Percentiles rank a stretch among this genome's conserved stretches.
phyloP scores from a whole-genome alignment of 2,329 filamentous ascomycete species.

The Amauroascus verrucosus region DNA sequence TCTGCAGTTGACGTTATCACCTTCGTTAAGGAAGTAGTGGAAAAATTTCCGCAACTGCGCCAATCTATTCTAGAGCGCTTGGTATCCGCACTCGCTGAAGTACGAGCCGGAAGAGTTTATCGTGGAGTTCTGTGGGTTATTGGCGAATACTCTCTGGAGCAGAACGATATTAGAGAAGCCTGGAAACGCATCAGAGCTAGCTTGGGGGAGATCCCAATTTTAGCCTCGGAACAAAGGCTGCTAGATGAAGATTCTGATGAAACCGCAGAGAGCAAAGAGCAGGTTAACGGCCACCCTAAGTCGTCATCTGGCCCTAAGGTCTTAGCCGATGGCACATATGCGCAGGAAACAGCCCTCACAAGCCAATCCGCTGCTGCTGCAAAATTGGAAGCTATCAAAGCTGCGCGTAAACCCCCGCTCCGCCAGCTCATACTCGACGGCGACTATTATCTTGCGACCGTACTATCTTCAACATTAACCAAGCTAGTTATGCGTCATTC shows the following conservation, averaged over 20 bases:
- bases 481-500: slow-evolving; percentile 97
- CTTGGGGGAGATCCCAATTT: slow-evolving; percentile 90
- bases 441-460: slow-evolving; percentile 90
- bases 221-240: slow-evolving; percentile 85
- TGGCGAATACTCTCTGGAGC: slow-evolving; percentile 90
- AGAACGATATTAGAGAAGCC: slow-evolving; percentile 86
- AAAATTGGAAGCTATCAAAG: slow-evolving; percentile 90
- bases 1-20: slow-evolving; percentile 96
- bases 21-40: slow-evolving; percentile 97
- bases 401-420: slow-evolving; percentile 89
- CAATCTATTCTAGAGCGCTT: slow-evolving; percentile 78
- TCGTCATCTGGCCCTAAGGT: slow-evolving; percentile 75
- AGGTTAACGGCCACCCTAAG: slow-evolving; percentile 73
- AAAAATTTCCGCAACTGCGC: slow-evolving; percentile 88
- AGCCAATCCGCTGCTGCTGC: slow-evolving; percentile 83
- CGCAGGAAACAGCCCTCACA: slow-evolving; percentile 89
- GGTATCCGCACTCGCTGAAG: slow-evolving; percentile 82
- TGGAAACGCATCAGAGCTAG: slow-evolving; percentile 95
- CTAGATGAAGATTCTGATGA: slow-evolving; percentile 71
- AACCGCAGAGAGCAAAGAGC: slow-evolving; percentile 53
- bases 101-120: slow-evolving; percentile 94
- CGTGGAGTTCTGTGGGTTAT: slow-evolving; percentile 95
- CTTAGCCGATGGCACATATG: slow-evolving; percentile 91
- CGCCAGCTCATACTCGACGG: slow-evolving; percentile 92
- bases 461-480: slow-evolving; percentile 89